Evolutionary conservation across 331 rosid species (phyloP).

Genomic region (Pyrus hybrid): DNA sequence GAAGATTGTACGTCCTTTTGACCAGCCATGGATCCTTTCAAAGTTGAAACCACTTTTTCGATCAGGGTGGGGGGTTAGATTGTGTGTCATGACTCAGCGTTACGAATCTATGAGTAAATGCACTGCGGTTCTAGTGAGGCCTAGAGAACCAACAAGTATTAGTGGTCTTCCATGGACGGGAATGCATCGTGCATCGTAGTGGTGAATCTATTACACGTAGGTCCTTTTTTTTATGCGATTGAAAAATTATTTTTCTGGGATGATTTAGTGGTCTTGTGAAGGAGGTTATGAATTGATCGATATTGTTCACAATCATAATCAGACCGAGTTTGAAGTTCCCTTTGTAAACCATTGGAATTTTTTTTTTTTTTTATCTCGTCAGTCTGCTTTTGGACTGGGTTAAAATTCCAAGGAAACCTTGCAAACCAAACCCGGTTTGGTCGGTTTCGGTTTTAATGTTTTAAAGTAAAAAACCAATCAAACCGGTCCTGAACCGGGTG

Average conservation of each 20-base stretch:
- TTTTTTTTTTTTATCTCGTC: too few relatives aligned
- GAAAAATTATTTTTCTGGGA: too few relatives aligned
- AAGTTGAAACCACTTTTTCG: not conserved
- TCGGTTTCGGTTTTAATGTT: not conserved
- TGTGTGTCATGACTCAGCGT: not conserved
- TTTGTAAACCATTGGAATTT: too few relatives aligned
- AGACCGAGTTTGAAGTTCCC: too few relatives aligned
- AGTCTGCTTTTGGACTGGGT: too few relatives aligned
- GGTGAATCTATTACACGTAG: not conserved
- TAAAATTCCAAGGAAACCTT: too few relatives aligned
- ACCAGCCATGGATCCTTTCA: not conserved
- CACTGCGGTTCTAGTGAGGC: not conserved
- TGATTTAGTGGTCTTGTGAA: too few relatives aligned
- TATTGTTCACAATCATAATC: too few relatives aligned
- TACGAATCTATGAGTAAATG: not conserved
- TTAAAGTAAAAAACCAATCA: not conserved
- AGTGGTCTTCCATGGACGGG: not conserved
- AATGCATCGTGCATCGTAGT: not conserved
- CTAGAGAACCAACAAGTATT: not conserved
- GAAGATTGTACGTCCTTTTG: not conserved
- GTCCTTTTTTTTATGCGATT: too few relatives aligned
- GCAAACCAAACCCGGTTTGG: too few relatives aligned
- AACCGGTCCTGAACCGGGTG: not conserved
- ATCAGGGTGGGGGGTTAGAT: not conserved
- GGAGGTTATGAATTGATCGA: too few relatives aligned